A percentile compares a stretch with the other conserved stretches of the same genome.
Conservation (phyloP, 2,329 filamentous ascomycete genomes). For the Lecanicillium sp. region DNA sequence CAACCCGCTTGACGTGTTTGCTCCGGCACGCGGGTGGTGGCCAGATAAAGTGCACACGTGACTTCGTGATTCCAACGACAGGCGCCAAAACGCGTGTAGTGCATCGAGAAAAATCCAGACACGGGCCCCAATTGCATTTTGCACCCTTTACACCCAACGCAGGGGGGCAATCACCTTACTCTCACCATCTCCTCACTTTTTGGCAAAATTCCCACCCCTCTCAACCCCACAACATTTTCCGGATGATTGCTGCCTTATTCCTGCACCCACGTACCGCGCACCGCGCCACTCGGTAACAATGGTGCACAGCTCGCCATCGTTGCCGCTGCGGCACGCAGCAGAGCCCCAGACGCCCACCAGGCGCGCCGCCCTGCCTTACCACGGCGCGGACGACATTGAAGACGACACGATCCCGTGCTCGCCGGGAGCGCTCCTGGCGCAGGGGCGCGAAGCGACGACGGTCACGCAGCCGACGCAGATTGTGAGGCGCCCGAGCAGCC, state of each 20-base stretch:
- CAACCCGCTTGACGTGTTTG: neutral
- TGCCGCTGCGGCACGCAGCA: slow-evolving; percentile 1
- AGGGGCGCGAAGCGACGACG: slow-evolving; percentile 16
- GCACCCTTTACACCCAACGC: too few species aligned
- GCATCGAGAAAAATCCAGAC: too few species aligned
- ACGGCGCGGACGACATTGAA: slow-evolving; percentile 38
- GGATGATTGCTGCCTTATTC: too few species aligned
- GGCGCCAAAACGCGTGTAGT: neutral
- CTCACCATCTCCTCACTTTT: too few species aligned
- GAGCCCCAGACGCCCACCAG: slow-evolving; percentile 21
- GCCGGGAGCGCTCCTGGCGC: slow-evolving; percentile 26
- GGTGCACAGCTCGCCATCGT: too few species aligned
- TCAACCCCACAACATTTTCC: too few species aligned
- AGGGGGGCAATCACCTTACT: too few species aligned
- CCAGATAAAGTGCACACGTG: slow-evolving; percentile 14
- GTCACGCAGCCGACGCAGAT: slow-evolving; percentile 41
- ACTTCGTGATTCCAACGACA: slow-evolving; percentile 14
- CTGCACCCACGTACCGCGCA: too few species aligned
- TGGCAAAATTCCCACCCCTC: too few species aligned
- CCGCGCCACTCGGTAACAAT: too few species aligned
- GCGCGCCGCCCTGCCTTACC: slow-evolving; percentile 11
- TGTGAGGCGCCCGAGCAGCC: slow-evolving; percentile 31
- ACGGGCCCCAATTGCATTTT: too few species aligned
- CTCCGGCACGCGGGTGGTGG: slow-evolving; percentile 1
- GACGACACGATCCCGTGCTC: slow-evolving; percentile 39